phyloP scores from a whole-genome alignment of 192 early-diverging fungal species.

The Entomortierella lignicola region DNA sequence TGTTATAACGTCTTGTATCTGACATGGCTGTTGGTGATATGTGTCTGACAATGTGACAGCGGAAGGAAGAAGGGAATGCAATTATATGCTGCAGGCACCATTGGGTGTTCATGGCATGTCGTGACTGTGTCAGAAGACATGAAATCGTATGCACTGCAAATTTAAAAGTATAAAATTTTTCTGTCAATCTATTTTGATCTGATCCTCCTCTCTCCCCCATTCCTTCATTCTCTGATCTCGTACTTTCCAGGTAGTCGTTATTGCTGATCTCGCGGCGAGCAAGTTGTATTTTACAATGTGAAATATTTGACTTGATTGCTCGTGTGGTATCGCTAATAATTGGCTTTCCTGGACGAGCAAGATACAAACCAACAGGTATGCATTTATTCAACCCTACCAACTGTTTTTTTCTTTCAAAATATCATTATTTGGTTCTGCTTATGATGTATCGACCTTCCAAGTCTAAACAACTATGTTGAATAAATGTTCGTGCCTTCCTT shows the following conservation, averaged over 20 bases:
- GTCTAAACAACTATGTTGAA: constrained; percentile 51
- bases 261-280: no score
- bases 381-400: not conserved
- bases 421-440: constrained; percentile 7
- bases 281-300: not conserved
- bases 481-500: constrained; percentile 53
- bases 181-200: not conserved
- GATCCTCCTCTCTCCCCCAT: not conserved
- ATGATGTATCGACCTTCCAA: constrained; percentile 52
- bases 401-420: not conserved
- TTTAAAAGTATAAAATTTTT: not conserved
- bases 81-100: not conserved
- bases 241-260: no score
- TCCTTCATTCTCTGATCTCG: not conserved
- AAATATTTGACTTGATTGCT: not conserved
- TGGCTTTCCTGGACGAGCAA: not conserved
- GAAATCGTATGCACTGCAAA: not conserved
- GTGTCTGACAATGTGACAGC: not conserved
- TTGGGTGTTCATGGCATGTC: no score
- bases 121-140: not conserved
- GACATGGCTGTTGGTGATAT: not conserved
- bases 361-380: not conserved
- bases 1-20: not conserved
- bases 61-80: not conserved
- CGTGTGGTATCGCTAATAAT: not conserved